phyloP scores from a whole-genome alignment of 305 asterid species.

The Fraxinus floribunda region DNA sequence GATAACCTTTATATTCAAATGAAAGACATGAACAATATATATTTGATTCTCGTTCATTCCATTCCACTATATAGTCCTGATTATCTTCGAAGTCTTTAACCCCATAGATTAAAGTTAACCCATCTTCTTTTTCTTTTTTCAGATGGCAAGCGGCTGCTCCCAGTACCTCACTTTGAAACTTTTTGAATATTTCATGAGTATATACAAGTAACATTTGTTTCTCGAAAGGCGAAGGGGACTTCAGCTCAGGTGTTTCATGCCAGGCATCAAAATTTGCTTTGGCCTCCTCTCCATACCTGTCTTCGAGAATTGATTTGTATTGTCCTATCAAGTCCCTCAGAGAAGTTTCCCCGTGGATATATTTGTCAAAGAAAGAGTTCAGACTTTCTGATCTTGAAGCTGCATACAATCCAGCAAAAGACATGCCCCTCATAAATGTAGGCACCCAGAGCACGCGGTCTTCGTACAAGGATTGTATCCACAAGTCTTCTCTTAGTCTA shows the following conservation, averaged over 20 bases:
- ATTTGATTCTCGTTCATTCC: slow-evolving; percentile 56
- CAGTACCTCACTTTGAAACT: slow-evolving; percentile 80
- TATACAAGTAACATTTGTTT: slow-evolving; percentile 73
- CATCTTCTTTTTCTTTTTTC: slow-evolving; percentile 69
- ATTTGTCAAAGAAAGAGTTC: slow-evolving; percentile 67
- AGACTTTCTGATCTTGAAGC: slow-evolving; percentile 71
- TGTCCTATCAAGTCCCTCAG: slow-evolving; percentile 61
- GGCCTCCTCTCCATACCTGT: slow-evolving; percentile 86
- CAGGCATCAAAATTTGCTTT: slow-evolving; percentile 87
- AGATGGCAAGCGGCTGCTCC: slow-evolving; percentile 98
- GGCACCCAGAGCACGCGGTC: slow-evolving; percentile 87
- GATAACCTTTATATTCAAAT: slow-evolving; percentile 78
- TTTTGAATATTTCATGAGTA: slow-evolving; percentile 79
- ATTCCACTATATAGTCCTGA: slow-evolving; percentile 66
- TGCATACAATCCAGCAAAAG: slow-evolving; percentile 67
- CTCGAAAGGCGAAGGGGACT: slow-evolving; percentile 93
- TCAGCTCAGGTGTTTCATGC: slow-evolving; percentile 87
- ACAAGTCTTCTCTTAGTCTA: slow-evolving; percentile 66
- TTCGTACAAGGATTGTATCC: slow-evolving; percentile 65
- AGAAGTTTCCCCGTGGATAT: slow-evolving; percentile 62
- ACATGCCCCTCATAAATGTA: slow-evolving; percentile 58
- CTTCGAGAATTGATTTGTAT: slow-evolving; percentile 61
- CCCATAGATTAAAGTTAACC: slow-evolving; percentile 39
- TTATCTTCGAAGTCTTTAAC: slow-evolving; percentile 72
- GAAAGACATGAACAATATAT: slow-evolving; percentile 67